These are phyloP conservation scores for Wickerhamomyces ciferrii DNA, from an alignment of 805 yeast genomes.

Conservation along the genomic window DNA sequence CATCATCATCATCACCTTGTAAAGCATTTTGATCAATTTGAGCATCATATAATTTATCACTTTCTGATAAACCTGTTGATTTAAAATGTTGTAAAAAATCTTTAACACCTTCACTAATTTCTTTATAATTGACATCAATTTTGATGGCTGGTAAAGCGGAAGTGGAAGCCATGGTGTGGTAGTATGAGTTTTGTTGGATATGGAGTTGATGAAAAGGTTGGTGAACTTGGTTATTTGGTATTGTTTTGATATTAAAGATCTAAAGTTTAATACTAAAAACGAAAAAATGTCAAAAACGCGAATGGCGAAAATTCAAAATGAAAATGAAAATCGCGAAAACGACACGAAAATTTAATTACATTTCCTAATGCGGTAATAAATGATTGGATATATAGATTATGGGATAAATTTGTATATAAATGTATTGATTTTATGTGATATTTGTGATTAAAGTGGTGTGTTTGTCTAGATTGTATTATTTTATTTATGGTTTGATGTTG, in stretches of 20 bases:
- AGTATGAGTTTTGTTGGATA: background rate
- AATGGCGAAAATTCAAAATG: background rate
- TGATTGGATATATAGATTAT: no score
- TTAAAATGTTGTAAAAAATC: constrained; percentile 70
- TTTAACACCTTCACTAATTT: constrained; percentile 48
- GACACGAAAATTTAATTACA: background rate
- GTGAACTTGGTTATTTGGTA: background rate
- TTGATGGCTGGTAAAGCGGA: constrained; percentile 55
- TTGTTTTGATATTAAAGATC: no score
- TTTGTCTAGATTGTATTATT: no score
- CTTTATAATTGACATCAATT: constrained; percentile 68
- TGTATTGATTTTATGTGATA: no score
- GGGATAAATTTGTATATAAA: no score
- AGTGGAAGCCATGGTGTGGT: constrained; percentile 14
- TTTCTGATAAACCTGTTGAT: constrained; percentile 26
- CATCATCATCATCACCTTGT: no score
- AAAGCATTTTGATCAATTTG: constrained; percentile 19
- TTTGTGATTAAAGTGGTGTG: no score
- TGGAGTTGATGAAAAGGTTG: background rate
- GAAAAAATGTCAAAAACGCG: background rate
- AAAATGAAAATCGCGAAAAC: background rate
- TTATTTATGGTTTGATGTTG: no score
- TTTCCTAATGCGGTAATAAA: background rate
- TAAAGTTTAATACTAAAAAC: background rate
- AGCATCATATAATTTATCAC: constrained; percentile 30